These are phyloP conservation scores for Coniella lustricola DNA, from an alignment of 2,329 filamentous ascomycete species.

Conservation along the genomic window DNA sequence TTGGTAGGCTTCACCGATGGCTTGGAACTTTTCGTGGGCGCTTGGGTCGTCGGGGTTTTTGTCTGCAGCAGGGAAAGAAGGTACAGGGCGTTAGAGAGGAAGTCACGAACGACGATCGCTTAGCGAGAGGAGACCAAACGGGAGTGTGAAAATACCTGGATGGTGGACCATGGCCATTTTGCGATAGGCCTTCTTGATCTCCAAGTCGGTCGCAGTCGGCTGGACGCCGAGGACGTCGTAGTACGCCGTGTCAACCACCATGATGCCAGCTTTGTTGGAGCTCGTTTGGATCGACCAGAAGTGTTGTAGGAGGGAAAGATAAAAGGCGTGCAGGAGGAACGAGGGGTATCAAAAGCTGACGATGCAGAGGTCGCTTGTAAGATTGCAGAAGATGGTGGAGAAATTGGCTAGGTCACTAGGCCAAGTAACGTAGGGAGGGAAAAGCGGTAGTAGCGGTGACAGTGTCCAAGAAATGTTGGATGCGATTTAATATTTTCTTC, in stretches of 20 bases:
- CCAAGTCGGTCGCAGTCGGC: conserved; percentile 78
- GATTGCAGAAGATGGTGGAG: not conserved
- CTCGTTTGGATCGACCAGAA: not conserved
- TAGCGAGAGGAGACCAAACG: not conserved
- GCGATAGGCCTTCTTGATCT: conserved; percentile 96
- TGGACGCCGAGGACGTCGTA: conserved; percentile 82
- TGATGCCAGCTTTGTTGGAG: conserved; percentile 31
- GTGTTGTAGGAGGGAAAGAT: not conserved
- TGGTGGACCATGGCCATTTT: conserved; percentile 93
- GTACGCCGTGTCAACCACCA: conserved; percentile 85
- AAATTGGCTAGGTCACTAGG: too few species aligned
- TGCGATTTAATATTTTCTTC: not conserved
- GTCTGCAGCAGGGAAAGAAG: conserved; percentile 45
- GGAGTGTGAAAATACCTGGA: conserved; percentile 50
- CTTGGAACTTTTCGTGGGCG: conserved; percentile 90
- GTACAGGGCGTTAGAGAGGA: not conserved
- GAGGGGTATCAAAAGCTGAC: not conserved
- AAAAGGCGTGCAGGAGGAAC: not conserved
- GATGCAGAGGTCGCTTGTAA: not conserved
- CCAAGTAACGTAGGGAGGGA: not conserved
- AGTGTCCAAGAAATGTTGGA: not conserved
- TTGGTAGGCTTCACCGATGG: conserved; percentile 67
- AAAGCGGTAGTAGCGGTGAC: too few species aligned
- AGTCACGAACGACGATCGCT: not conserved
- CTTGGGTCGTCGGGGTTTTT: conserved; percentile 97